These are phyloP conservation scores for Uronychia setigera DNA, from an alignment of 73 alveolate species.

Conservation along the genomic window DNA sequence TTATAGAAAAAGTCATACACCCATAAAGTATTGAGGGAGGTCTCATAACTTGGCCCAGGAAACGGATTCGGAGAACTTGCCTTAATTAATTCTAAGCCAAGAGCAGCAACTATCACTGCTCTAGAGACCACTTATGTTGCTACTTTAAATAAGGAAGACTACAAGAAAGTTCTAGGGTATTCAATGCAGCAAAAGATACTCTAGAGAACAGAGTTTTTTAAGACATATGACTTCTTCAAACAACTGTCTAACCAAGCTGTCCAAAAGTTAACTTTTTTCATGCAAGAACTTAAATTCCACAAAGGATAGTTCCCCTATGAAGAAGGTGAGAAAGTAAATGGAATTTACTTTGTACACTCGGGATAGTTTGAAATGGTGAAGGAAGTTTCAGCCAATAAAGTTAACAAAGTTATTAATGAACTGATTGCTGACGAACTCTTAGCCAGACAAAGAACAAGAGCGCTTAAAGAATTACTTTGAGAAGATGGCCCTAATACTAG, in stretches of 20 bases:
- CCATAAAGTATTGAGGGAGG: neutral
- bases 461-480: neutral
- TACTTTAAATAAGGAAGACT: conserved; percentile 15
- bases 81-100: conserved; percentile 11
- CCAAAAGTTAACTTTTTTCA: neutral
- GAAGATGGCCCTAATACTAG: neutral
- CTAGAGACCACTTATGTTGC: conserved; percentile 9
- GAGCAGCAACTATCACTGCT: conserved; percentile 12
- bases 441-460: neutral
- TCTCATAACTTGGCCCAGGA: conserved; percentile 13
- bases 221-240: neutral
- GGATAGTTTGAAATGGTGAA: neutral
- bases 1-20: neutral
- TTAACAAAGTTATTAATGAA: neutral
- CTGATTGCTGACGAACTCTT: neutral
- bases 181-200: neutral
- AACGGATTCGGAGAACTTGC: conserved; percentile 31
- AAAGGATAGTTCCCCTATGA: neutral
- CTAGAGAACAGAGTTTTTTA: neutral
- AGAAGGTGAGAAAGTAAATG: neutral
- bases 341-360: neutral
- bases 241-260: neutral
- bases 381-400: neutral
- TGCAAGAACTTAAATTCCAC: neutral
- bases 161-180: conserved; percentile 9